Conservation (phyloP, 2,329 filamentous ascomycete genomes). For the Xenoacremonium recifei region DNA sequence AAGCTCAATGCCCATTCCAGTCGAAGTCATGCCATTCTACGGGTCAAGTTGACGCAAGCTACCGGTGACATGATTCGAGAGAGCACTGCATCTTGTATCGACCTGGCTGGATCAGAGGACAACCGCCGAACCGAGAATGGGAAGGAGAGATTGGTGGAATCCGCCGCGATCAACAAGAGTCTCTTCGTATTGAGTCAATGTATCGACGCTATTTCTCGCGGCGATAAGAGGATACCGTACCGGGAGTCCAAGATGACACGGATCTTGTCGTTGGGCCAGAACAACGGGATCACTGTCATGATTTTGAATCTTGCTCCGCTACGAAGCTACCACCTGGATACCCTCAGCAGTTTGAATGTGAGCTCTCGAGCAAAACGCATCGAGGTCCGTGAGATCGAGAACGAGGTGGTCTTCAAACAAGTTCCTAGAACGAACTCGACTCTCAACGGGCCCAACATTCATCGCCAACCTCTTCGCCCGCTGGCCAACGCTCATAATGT, state of each 20-base stretch:
- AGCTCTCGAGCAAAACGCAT: constrained; percentile 95
- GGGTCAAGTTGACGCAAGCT: constrained; percentile 81
- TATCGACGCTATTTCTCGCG: constrained; percentile 84
- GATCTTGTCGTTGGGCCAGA: constrained; percentile 88
- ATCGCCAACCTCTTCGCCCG: constrained; percentile 76
- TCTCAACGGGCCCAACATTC: constrained; percentile 38
- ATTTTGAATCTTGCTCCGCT: constrained; percentile 90
- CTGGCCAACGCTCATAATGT: constrained; percentile 75
- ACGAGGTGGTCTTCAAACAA: constrained; percentile 85
- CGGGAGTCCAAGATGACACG: constrained; percentile 97
- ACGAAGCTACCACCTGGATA: constrained; percentile 91
- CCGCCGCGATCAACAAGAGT: constrained; percentile 95
- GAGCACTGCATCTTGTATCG: constrained; percentile 89
- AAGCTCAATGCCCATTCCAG: constrained; percentile 92
- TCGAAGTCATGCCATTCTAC: constrained; percentile 84
- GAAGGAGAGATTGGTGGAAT: constrained; percentile 90
- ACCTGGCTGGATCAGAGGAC: constrained; percentile 92
- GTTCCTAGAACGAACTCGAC: constrained; percentile 55
- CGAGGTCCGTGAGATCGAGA: constrained; percentile 92
- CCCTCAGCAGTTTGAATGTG: constrained; percentile 89
- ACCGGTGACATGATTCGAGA: constrained; percentile 66
- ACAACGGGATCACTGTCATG: constrained; percentile 95
- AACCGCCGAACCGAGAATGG: constrained; percentile 92
- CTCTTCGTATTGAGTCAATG: constrained; percentile 93
- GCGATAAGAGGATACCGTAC: constrained; percentile 80